Evolutionary conservation across 2,329 filamentous ascomycete genomes (phyloP), one percentile per base, ranked within the genome.

Genomic region (Furcasterigmium sp.): DNA sequence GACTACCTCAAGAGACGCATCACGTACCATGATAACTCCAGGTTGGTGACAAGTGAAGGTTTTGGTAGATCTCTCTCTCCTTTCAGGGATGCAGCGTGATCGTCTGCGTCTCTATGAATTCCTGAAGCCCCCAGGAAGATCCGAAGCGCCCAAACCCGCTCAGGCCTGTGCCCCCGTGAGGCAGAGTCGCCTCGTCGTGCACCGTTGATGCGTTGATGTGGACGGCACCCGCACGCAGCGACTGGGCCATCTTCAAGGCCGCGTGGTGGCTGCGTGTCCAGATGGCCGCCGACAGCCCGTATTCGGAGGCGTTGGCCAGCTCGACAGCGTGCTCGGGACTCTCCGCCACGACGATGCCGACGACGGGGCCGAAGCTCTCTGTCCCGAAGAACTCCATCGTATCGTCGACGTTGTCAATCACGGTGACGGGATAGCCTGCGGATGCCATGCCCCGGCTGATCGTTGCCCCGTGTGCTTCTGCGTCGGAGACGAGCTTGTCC

Each of bases 401-500:
- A 15, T 59, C 54, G 10, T 50, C 50, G 13, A 59, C 17, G 46
- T 61, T 44, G 20, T 40, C 51, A 28, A 61, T 50, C 13, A 63
- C 52, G 1, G 61, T 0, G 60, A 56, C 15, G 51, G 48, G 6
- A 52, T 48, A 8, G 51, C 43, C 9, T 44, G 23, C 34, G 54
- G 39, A 26, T 77, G 64, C 15, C 81, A 80, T 34, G 72, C 66
- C 2, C 48, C 3, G 82, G 53, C n/a, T 64, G n/a, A n/a, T n/a
- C n/a, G n/a, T 69, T 1, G 80, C 81, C 14, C 82, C 82, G 43
- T 75, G 73, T 19, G 64, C 65, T 3, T 80, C 58, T 2, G 82
- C 82, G 42, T 80, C 69, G 2, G 65, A 56, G 18, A 83, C 57
- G 2, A 85, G 63, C 6, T 57, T 59, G 8, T 55, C 56, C 10